Conservation (phyloP, 495 filamentous ascomycete genomes). For the Apodospora peruviana region DNA sequence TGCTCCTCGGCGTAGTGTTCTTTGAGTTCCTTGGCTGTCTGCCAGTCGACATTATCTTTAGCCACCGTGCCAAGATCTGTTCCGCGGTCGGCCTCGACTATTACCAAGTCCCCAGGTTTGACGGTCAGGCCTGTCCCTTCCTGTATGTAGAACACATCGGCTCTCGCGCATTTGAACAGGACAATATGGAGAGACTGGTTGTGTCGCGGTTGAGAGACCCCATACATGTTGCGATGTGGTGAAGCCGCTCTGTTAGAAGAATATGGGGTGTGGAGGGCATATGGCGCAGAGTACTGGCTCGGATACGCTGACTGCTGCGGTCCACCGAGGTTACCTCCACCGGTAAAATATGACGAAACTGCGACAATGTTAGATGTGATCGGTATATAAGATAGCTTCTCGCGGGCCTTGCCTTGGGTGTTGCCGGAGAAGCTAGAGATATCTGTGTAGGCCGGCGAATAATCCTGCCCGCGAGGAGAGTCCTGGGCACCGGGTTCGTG, state of each 20-base stretch:
- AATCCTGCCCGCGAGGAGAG: constrained; percentile 32
- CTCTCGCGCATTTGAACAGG: constrained; percentile 89
- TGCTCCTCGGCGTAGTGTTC: constrained; percentile 88
- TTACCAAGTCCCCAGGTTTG: constrained; percentile 86
- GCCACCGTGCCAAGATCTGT: constrained; percentile 93
- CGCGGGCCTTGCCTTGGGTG: constrained; percentile 26
- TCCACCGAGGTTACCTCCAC: constrained; percentile 19
- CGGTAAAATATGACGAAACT: constrained; percentile 48
- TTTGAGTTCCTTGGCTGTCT: constrained; percentile 79
- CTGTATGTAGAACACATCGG: constrained; percentile 94
- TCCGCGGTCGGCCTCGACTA: constrained; percentile 94
- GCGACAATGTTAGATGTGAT: constrained; percentile 19
- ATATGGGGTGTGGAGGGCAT: constrained; percentile 41
- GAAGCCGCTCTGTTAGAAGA: constrained; percentile 52
- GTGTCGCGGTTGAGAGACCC: constrained; percentile 60
- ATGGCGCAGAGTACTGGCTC: constrained; percentile 35
- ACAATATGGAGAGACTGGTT: constrained; percentile 88
- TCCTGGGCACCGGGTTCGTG: constrained; percentile 40
- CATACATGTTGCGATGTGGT: constrained; percentile 56
- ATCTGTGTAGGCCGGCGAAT: constrained; percentile 25
- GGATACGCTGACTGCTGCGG: constrained; percentile 36
- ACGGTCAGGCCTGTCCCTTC: constrained; percentile 90
- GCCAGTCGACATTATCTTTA: constrained; percentile 74
- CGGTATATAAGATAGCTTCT: background rate
- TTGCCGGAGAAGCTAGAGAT: constrained; percentile 21